Conservation (phyloP, 1,139 yeast species). For the Yamadazyma trypodendri region DNA sequence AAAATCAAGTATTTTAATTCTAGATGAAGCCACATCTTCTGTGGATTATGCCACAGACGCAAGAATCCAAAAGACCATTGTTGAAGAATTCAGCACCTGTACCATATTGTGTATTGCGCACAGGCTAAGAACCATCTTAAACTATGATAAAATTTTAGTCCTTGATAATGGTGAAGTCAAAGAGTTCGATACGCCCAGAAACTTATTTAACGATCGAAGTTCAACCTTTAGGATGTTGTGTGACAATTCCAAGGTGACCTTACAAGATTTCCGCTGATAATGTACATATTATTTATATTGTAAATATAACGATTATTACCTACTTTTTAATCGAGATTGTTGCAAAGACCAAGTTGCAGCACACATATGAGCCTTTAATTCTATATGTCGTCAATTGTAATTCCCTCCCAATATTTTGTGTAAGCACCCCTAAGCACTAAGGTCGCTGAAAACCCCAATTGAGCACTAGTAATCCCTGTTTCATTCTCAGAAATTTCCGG, state of each 20-base stretch:
- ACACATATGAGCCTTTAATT: too few relatives aligned
- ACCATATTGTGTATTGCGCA: slow-evolving; percentile 19
- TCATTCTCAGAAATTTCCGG: too few relatives aligned
- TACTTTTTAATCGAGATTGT: too few relatives aligned
- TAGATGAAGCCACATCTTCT: slow-evolving; percentile 83
- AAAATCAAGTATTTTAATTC: slow-evolving; percentile 59
- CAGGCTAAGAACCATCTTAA: slow-evolving; percentile 17
- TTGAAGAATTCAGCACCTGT: slow-evolving; percentile 14
- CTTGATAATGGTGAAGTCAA: slow-evolving; percentile 51
- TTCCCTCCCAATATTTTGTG: too few relatives aligned
- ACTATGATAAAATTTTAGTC: slow-evolving; percentile 47
- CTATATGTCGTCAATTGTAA: too few relatives aligned
- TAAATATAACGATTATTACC: too few relatives aligned
- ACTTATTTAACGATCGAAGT: slow-evolving; percentile 28
- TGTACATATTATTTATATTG: too few relatives aligned
- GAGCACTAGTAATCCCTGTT: too few relatives aligned
- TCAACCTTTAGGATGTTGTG: slow-evolving; percentile 45
- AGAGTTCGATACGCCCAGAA: slow-evolving; percentile 50
- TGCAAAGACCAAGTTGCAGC: too few relatives aligned
- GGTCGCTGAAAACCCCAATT: too few relatives aligned
- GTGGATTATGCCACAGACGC: slow-evolving; percentile 79
- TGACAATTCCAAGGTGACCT: slow-evolving; percentile 27
- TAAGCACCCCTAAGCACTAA: too few relatives aligned
- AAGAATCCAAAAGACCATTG: slow-evolving; percentile 48
- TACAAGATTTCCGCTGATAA: slow-evolving; percentile 15